Conservation (phyloP, 495 filamentous ascomycete species). For the Venustampulla echinocandica region DNA sequence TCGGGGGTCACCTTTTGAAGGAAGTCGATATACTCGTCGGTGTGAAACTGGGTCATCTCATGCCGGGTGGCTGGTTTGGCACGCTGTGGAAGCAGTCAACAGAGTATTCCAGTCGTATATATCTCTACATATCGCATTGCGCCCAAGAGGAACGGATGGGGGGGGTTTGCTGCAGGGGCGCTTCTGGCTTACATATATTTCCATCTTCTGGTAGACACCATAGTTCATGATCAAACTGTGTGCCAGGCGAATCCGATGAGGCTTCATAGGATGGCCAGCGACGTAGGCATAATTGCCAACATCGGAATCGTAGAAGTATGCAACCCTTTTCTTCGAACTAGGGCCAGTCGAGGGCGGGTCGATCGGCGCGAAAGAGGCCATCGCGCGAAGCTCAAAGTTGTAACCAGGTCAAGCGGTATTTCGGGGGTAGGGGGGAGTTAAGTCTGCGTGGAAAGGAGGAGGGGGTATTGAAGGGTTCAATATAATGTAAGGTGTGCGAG, state of each 20-base stretch:
- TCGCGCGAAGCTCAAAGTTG: conserved; percentile 4
- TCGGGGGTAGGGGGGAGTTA: no score
- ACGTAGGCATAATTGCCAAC: conserved; percentile 97
- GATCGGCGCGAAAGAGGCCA: conserved; percentile 36
- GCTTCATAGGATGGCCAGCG: conserved; percentile 98
- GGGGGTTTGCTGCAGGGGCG: no score
- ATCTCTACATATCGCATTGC: not conserved
- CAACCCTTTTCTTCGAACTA: conserved; percentile 64
- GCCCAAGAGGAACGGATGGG: not conserved
- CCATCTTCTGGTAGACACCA: conserved; percentile 95
- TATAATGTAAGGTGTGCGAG: not conserved
- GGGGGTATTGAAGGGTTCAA: no score
- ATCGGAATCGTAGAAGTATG: conserved; percentile 97
- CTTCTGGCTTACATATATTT: conserved; percentile 95
- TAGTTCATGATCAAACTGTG: conserved; percentile 99
- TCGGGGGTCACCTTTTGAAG: conserved; percentile 92
- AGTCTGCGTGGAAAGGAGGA: no score
- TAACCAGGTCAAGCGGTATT: not conserved
- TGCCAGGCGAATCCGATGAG: conserved; percentile 92
- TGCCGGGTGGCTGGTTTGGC: conserved; percentile 92
- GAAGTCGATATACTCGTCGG: conserved; percentile 99
- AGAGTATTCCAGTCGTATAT: not conserved
- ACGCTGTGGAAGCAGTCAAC: conserved; percentile 46
- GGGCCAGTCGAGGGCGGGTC: conserved; percentile 42
- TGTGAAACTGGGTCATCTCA: conserved; percentile 99